A percentile compares a stretch with the other conserved stretches of the same genome.
These are phyloP conservation scores for Cadophora gregata DNA, from an alignment of 2,329 filamentous ascomycete species.

Conservation along the genomic window DNA sequence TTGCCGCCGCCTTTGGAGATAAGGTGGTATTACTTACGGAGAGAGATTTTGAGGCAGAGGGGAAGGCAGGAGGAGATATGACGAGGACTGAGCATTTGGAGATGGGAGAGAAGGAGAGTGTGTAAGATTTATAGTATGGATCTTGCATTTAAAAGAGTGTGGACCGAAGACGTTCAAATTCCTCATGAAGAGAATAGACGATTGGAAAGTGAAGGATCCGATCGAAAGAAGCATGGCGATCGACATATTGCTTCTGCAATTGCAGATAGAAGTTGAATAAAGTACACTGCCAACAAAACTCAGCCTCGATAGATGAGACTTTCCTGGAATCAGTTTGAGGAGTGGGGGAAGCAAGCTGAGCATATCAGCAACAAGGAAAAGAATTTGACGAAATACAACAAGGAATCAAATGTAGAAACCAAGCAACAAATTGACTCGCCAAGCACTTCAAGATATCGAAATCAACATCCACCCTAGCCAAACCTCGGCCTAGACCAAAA, in stretches of 20 bases:
- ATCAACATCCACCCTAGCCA: not conserved
- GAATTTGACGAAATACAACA: not conserved
- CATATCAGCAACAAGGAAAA: too few species aligned
- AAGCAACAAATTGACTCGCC: not conserved
- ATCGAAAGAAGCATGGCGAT: too few species aligned
- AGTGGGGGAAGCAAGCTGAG: not conserved
- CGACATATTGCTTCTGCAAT: too few species aligned
- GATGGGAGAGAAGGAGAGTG: not conserved
- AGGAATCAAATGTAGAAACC: not conserved
- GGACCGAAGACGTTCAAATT: too few species aligned
- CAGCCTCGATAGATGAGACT: too few species aligned
- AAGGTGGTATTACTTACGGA: not conserved
- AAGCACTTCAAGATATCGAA: not conserved
- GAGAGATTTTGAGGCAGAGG: not conserved
- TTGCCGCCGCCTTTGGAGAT: not conserved
- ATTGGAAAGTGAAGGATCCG: not conserved
- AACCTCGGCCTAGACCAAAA: conserved; percentile 2
- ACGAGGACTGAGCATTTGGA: conserved; percentile 1
- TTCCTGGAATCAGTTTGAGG: not conserved
- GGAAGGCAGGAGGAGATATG: not conserved
- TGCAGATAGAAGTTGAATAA: too few species aligned
- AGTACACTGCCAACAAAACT: too few species aligned
- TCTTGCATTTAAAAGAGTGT: too few species aligned
- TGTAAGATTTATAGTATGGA: not conserved
- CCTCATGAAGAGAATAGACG: too few species aligned